Conservation (phyloP, 805 yeast genomes). For the Metschnikowia similis region DNA sequence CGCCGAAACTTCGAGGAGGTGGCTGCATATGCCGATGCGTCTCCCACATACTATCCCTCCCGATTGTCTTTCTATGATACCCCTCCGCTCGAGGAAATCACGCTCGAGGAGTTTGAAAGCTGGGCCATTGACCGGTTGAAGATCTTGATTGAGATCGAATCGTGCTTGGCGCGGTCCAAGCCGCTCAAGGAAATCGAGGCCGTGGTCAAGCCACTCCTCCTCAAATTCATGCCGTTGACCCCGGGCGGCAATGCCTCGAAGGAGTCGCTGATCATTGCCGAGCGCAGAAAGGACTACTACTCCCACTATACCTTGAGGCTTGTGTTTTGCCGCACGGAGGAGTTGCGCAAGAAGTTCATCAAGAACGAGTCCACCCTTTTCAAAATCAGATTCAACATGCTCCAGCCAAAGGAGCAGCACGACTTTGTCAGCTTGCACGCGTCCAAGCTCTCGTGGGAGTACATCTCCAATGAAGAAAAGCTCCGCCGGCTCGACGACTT, state of each 20-base stretch:
- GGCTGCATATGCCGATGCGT: conserved; percentile 24
- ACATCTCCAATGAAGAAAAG: conserved; percentile 62
- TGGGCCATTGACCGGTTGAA: conserved; percentile 94
- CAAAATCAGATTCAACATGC: conserved; percentile 61
- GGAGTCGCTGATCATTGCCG: conserved; percentile 43
- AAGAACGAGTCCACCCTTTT: conserved; percentile 73
- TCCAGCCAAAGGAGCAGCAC: conserved; percentile 63
- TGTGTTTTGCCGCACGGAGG: conserved; percentile 86
- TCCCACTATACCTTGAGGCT: conserved; percentile 85
- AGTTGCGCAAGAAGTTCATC: conserved; percentile 73
- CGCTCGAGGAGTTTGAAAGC: conserved; percentile 85
- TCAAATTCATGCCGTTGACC: conserved; percentile 59
- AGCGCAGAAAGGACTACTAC: conserved; percentile 84
- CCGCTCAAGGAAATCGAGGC: conserved; percentile 60
- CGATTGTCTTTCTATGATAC: conserved; percentile 69
- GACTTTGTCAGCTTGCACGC: conserved; percentile 55
- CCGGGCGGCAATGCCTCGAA: conserved; percentile 27
- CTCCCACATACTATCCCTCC: conserved; percentile 43
- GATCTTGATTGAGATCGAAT: conserved; percentile 79
- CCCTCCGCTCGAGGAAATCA: conserved; percentile 83
- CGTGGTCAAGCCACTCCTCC: conserved; percentile 60
- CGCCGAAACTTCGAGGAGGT: conserved; percentile 57
- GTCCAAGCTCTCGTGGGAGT: conserved; percentile 68
- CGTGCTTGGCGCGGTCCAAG: conserved; percentile 62
- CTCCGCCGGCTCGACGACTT: conserved; percentile 43